These are phyloP conservation scores for Nicotiana noctiflora DNA, from an alignment of 257 asterid genomes.

Conservation along the genomic window DNA sequence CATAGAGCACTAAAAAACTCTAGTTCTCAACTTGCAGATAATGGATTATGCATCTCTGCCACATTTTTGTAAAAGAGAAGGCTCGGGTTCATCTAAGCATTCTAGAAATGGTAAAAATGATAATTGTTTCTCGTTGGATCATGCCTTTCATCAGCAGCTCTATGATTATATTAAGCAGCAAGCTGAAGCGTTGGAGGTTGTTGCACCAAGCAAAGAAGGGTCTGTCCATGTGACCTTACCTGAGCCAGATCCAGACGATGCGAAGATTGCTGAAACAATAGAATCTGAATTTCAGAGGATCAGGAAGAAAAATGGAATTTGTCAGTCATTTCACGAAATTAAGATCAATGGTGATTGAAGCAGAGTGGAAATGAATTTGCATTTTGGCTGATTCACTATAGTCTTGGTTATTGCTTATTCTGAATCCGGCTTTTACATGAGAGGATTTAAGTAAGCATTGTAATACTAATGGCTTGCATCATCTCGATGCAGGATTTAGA, in stretches of 20 bases:
- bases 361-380: neutral
- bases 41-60: conserved; percentile 91
- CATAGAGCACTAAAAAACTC: neutral
- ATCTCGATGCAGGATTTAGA: conserved; percentile 31
- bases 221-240: conserved; percentile 73
- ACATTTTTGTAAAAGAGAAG: conserved; percentile 78
- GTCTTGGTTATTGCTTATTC: neutral
- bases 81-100: conserved; percentile 62
- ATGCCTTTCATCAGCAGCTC: conserved; percentile 64
- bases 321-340: conserved; percentile 36
- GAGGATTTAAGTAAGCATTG: conserved; percentile 5
- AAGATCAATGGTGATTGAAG: conserved; percentile 39
- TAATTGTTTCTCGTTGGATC: conserved; percentile 72
- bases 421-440: neutral
- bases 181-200: conserved; percentile 32
- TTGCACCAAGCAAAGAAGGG: conserved; percentile 46
- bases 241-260: conserved; percentile 49
- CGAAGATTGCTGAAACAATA: conserved; percentile 55
- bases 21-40: conserved; percentile 40
- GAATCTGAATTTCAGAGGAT: conserved; percentile 55
- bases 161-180: conserved; percentile 57
- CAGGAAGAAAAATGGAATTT: conserved; percentile 49
- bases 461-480: conserved; percentile 24
- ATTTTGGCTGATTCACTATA: neutral
- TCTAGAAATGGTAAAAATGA: conserved; percentile 34